These are phyloP conservation scores for Vigna reflexopilosa DNA, from an alignment of 306 rosid species.

Conservation along the genomic window DNA sequence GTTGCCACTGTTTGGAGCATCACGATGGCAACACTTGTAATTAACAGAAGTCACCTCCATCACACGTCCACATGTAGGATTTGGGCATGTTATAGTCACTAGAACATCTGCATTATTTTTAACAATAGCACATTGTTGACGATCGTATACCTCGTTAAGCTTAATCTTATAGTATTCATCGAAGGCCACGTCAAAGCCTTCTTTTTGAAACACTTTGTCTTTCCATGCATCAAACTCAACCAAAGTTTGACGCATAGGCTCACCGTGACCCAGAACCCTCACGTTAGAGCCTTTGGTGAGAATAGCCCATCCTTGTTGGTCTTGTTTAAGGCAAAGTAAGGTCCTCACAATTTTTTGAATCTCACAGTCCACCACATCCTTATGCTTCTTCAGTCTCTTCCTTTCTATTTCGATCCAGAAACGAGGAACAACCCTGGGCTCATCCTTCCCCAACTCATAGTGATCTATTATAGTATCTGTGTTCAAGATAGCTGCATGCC, in stretches of 20 bases:
- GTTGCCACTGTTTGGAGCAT: constrained; percentile 26
- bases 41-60: constrained; percentile 49
- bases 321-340: constrained; percentile 44
- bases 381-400: constrained; percentile 49
- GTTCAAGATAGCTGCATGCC: constrained; percentile 29
- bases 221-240: constrained; percentile 47
- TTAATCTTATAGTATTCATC: constrained; percentile 39
- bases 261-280: constrained; percentile 44
- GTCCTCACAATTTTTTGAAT: constrained; percentile 44
- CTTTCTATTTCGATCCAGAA: constrained; percentile 54
- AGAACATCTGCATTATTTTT: constrained; percentile 33
- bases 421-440: constrained; percentile 40
- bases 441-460: constrained; percentile 42
- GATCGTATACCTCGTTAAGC: constrained; percentile 30
- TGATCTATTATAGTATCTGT: constrained; percentile 45
- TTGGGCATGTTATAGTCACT: constrained; percentile 50
- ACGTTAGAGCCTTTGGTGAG: constrained; percentile 45
- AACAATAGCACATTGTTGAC: constrained; percentile 41
- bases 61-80: constrained; percentile 49
- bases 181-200: constrained; percentile 47
- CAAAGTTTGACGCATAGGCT: constrained; percentile 45
- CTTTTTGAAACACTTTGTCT: constrained; percentile 38
- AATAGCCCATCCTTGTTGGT: constrained; percentile 50
- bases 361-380: constrained; percentile 39
- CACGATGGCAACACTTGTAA: constrained; percentile 49